phyloP scores from a whole-genome alignment of 179 eudicot genomes.

The Spergularia azorica region DNA sequence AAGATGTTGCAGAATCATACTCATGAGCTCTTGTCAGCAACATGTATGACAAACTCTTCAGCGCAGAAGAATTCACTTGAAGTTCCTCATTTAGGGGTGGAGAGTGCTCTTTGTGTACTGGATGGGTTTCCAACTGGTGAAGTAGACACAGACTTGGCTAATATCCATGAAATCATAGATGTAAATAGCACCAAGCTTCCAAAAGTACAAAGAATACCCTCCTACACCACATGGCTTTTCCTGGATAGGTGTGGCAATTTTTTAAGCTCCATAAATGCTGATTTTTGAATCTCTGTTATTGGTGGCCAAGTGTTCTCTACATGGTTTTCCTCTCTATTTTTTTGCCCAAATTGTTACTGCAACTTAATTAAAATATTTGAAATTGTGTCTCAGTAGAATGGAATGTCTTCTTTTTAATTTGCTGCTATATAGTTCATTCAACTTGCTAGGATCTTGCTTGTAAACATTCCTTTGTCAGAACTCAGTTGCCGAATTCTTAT shows the following conservation, averaged over 20 bases:
- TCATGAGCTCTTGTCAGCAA: conserved; percentile 39
- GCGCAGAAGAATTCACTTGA: conserved; percentile 28
- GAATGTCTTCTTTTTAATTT: not conserved
- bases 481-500: not conserved
- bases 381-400: not conserved
- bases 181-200: conserved; percentile 62
- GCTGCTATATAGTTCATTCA: not conserved
- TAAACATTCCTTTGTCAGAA: not conserved
- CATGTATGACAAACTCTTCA: conserved; percentile 19
- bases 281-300: not conserved
- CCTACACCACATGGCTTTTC: conserved; percentile 83
- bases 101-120: conserved; percentile 48
- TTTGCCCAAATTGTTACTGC: conserved; percentile 5
- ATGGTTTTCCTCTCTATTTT: not conserved
- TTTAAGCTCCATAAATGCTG: not conserved
- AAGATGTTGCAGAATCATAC: conserved; percentile 52
- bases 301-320: not conserved
- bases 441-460: not conserved
- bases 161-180: conserved; percentile 48
- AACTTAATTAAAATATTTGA: not conserved
- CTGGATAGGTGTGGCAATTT: conserved; percentile 54
- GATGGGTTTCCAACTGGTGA: conserved; percentile 48
- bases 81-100: conserved; percentile 49
- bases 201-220: conserved; percentile 61
- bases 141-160: conserved; percentile 48